phyloP scores from a whole-genome alignment of 371 early-diverging fungal genomes.

The Dinochytrium kinnereticum region DNA sequence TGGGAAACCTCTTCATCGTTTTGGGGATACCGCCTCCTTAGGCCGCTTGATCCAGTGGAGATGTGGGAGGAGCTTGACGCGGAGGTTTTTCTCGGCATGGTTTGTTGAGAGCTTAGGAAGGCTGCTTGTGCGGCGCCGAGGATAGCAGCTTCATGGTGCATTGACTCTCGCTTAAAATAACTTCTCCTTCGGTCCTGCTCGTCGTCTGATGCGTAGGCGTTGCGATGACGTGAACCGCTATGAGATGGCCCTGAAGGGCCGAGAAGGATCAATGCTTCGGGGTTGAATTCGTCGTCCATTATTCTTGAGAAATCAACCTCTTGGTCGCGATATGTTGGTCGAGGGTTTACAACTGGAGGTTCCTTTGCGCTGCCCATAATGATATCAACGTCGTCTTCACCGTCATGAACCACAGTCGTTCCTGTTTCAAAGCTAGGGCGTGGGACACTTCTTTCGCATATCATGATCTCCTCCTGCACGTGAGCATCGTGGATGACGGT shows the following conservation, averaged over 20 bases:
- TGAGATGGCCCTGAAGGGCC: not conserved
- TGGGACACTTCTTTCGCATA: not conserved
- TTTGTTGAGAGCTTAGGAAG: conserved; percentile 12
- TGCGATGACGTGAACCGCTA: not conserved
- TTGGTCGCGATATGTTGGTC: not conserved
- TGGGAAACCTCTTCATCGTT: not conserved
- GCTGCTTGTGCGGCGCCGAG: conserved; percentile 10
- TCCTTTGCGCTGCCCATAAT: not conserved
- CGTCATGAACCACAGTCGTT: not conserved
- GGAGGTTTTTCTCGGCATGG: conserved; percentile 4
- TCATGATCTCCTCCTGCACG: not conserved
- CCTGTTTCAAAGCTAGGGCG: not conserved
- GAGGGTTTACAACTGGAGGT: not conserved
- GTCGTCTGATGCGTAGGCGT: not conserved
- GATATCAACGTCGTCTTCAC: not conserved
- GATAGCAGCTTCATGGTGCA: conserved; percentile 15
- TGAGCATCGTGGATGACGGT: conserved; percentile 9
- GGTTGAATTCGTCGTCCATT: conserved; percentile 8
- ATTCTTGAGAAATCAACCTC: not conserved
- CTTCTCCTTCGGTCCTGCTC: conserved; percentile 2
- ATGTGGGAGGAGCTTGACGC: not conserved
- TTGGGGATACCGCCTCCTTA: not conserved
- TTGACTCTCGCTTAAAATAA: conserved; percentile 6
- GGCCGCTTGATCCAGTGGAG: not conserved
- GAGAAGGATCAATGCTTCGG: not conserved